These are phyloP conservation scores for Gastrolobium villosum DNA, from an alignment of 306 rosid species.

Conservation along the genomic window DNA sequence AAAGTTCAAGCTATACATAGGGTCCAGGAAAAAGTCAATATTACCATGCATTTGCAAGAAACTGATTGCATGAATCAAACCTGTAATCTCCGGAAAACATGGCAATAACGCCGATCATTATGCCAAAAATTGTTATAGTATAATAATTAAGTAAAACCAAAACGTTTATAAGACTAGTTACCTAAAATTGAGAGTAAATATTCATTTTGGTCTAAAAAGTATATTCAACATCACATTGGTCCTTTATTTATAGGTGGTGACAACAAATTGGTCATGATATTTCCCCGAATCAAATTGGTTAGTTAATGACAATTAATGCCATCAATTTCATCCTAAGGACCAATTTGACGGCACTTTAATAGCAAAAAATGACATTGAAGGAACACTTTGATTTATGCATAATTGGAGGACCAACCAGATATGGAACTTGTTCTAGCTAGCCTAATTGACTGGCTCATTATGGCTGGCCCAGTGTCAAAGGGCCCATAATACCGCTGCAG, in stretches of 20 bases:
- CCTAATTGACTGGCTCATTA: too few species aligned
- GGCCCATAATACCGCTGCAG: too few species aligned
- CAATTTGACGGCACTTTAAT: neutral
- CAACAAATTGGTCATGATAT: slow-evolving; percentile 23
- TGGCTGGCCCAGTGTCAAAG: too few species aligned
- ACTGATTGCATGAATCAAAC: too few species aligned
- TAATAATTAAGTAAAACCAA: neutral
- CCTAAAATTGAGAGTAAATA: neutral
- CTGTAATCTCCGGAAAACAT: too few species aligned
- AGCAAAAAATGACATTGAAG: slow-evolving; percentile 8
- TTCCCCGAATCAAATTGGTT: neutral
- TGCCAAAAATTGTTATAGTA: neutral
- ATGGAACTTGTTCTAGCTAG: too few species aligned
- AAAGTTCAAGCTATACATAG: too few species aligned
- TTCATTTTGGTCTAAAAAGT: neutral
- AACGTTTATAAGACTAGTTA: neutral
- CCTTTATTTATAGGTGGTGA: neutral
- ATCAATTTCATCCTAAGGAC: slow-evolving; percentile 15
- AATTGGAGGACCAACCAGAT: slow-evolving; percentile 1
- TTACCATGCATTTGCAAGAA: too few species aligned
- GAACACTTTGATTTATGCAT: neutral
- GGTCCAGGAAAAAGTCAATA: too few species aligned
- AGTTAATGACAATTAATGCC: slow-evolving; percentile 3
- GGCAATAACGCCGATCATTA: too few species aligned
- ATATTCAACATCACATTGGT: slow-evolving; percentile 1